These are phyloP conservation scores for Paracamarosporium sp. DNA, from an alignment of 2,329 filamentous ascomycete genomes.

Conservation along the genomic window DNA sequence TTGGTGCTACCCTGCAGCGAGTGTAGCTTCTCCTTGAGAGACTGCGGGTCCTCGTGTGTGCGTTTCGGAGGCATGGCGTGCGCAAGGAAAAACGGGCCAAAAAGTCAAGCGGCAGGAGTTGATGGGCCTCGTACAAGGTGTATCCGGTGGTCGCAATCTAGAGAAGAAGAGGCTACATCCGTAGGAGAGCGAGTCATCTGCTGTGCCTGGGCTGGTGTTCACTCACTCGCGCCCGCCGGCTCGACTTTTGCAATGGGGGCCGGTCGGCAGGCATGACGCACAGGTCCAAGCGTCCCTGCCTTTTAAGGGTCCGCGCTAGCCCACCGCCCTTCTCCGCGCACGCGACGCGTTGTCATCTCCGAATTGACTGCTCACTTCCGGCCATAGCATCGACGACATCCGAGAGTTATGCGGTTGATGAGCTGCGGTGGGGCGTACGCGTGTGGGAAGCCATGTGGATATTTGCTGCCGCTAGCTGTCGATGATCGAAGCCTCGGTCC, in stretches of 20 bases:
- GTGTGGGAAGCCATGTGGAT: too few species aligned
- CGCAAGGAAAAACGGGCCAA: background rate
- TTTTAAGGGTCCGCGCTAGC: conserved; percentile 10
- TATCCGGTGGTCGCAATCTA: conserved; percentile 16
- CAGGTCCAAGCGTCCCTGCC: conserved; percentile 2
- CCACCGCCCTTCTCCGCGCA: background rate
- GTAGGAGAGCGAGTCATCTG: conserved; percentile 14
- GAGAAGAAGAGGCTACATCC: conserved; percentile 20
- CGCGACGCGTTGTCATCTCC: background rate
- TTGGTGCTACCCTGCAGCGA: conserved; percentile 45
- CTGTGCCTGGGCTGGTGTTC: conserved; percentile 11
- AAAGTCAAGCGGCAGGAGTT: conserved; percentile 8
- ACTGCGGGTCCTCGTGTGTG: conserved; percentile 48
- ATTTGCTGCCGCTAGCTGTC: too few species aligned
- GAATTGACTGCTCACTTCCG: background rate
- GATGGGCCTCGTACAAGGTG: conserved; percentile 18
- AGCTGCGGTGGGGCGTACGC: too few species aligned
- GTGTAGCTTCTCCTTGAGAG: conserved; percentile 52
- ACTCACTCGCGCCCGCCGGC: background rate
- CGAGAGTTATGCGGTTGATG: too few species aligned
- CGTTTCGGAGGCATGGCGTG: conserved; percentile 48
- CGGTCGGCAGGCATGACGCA: conserved; percentile 8
- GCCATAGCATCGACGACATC: background rate
- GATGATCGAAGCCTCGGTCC: too few species aligned
- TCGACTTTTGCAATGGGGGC: conserved; percentile 4